Base-by-base conservation (phyloP, 106 monocot species). In the Vanilla planifolia region DNA sequence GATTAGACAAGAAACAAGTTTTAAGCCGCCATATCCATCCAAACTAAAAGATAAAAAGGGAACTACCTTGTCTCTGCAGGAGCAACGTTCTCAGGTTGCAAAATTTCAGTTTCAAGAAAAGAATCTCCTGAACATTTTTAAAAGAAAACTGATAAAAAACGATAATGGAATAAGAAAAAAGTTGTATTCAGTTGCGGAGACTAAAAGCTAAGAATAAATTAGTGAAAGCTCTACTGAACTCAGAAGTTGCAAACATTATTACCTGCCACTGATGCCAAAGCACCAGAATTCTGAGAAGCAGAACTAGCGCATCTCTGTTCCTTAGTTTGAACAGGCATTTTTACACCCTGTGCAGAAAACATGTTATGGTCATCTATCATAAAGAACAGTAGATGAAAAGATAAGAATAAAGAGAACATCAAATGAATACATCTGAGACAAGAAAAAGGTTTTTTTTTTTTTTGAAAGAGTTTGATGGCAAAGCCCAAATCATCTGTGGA, bases 1-100 rank as follows among this genome's bases (percentile, higher is more conserved):
- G n/a, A n/a, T n/a, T n/a, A n/a, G n/a, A n/a, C n/a, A n/a, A n/a
- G n/a, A n/a, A n/a, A n/a, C n/a, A n/a, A n/a, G n/a, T n/a, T n/a
- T n/a, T n/a, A n/a, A n/a, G n/a, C n/a, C n/a, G n/a, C n/a, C n/a
- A n/a, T n/a, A n/a, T n/a, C n/a, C n/a, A n/a, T n/a, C n/a, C n/a
- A n/a, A n/a, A n/a, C n/a, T n/a, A n/a, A n/a, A n/a, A n/a, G n/a
- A n/a, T n/a, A n/a, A n/a, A n/a, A n/a, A n/a, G n/a, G n/a, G n/a
- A n/a, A 43, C 19, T 61, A 79, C 78, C 73, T 65, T 69, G 24
- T 59, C 32, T 16, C 41, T 33, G 47, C 61, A 39, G 40, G 48
- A 21, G 37, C 43, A 15, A n/a, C 51, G 11, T 52, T 42, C 25
- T 69, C 51, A 44, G 34, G 16, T 14, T 15, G 41, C 29, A 39